Evolutionary conservation across 2,329 filamentous ascomycete genomes (phyloP), one percentile per base, ranked within the genome.

Genomic region (Fusarium robinianum): DNA sequence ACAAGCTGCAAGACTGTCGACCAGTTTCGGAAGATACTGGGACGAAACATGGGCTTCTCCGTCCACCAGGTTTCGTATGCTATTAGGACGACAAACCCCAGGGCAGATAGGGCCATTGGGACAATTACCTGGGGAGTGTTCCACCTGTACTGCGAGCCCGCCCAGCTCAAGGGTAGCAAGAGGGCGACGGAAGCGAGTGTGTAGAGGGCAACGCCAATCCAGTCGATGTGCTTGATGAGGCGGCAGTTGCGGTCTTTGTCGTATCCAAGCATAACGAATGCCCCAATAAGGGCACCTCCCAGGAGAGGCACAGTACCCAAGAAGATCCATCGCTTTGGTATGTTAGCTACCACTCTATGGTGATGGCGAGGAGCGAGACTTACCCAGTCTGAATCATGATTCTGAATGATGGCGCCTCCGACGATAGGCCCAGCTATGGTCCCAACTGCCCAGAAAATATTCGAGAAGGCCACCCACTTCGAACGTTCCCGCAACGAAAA

Each of bases 161-260:
- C 51, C 46, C 46, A 55, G 22, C 30, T 49, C 25, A 57, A 22
- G 23, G 53, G 44, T 34, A 60, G 21, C 5, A 62, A 43, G 5
- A 61, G 29, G 3, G 40, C 38, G 21, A 55, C 35, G 2, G 49
- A 44, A 5, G 49, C 51, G 17, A 51, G 14, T 8, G 63, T 60
- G 59, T 88, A 87, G 4, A 88, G 58, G 1, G 77, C 51, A 5
- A 78, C 75, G 2, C 85, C 85, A 21, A 80, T 40, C 75, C 79
- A 88, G 60, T 88, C 84, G 16, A 88, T 75, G 3, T 41, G 25
- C 12, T 41, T 45, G 19, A 61, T 36, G 3, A 51, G 40, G 8
- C 19, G 18, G 12, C 32, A 17, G 16, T 44, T 36, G 1, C 38
- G 36, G 11, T 18, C 10, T 30, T 39, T 33, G 33, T 62, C 59